Conservation (phyloP, 1,284 basidiomycete genomes). For the Paramarasmius palmivorus region DNA sequence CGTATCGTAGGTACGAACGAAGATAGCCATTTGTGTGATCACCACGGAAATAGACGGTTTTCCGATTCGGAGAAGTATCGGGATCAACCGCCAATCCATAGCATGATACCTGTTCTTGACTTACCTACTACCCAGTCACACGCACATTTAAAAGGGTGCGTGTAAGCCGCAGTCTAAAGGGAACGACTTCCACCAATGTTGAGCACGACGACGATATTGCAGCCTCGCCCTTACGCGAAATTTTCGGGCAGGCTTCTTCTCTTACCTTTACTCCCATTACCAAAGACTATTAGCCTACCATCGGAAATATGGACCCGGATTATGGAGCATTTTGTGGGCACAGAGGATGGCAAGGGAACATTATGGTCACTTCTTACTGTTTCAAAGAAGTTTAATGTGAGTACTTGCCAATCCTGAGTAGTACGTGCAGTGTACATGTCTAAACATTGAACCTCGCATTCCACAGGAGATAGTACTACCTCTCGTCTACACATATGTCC, state of each 20-base stretch:
- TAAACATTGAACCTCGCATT: conserved; percentile 7
- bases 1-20: not conserved
- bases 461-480: conserved; percentile 66
- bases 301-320: conserved; percentile 71
- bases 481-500: conserved; percentile 63
- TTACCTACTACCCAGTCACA: no score
- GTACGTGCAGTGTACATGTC: no score
- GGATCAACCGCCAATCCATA: no score
- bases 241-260: conserved; percentile 62
- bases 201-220: conserved; percentile 29
- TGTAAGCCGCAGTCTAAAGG: not conserved
- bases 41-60: not conserved
- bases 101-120: no score
- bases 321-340: conserved; percentile 33
- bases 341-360: conserved; percentile 20
- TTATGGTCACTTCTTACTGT: conserved; percentile 53
- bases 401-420: no score
- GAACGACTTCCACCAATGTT: not conserved
- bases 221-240: conserved; percentile 35
- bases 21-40: not conserved
- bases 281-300: conserved; percentile 56
- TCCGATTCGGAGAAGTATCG: no score
- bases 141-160: not conserved
- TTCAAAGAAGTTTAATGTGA: conserved; percentile 73
- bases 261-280: conserved; percentile 62